Conservation (phyloP, 768 basidiomycete species). For the Russula olivacea region DNA sequence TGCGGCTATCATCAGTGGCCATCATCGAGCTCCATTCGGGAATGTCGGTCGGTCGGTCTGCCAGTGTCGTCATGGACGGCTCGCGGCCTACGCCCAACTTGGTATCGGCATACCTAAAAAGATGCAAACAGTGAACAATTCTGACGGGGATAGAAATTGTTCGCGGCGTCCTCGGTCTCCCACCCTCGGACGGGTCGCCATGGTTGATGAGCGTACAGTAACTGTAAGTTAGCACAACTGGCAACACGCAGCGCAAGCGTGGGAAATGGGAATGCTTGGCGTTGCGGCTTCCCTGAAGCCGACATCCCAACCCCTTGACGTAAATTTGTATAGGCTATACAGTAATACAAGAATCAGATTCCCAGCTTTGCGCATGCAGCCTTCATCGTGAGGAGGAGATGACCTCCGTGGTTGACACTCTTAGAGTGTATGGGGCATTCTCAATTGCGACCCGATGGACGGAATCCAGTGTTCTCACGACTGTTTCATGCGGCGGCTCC, state of each 20-base stretch:
- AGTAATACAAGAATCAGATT: neutral
- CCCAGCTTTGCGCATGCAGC: neutral
- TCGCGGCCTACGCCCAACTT: neutral
- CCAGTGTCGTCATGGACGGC: slow-evolving; percentile 5
- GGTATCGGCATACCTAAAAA: neutral
- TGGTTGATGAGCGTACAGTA: neutral
- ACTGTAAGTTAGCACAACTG: too few relatives aligned
- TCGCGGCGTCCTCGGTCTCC: neutral
- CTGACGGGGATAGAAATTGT: neutral
- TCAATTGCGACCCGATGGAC: too few relatives aligned
- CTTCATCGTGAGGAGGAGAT: neutral
- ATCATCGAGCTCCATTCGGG: neutral
- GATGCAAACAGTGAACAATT: neutral
- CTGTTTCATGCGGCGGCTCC: too few relatives aligned
- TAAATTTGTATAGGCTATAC: neutral
- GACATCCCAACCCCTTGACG: too few relatives aligned
- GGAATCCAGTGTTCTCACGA: too few relatives aligned
- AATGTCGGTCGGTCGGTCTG: neutral
- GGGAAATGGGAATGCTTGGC: neutral
- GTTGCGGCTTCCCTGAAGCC: neutral
- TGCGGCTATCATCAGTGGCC: neutral
- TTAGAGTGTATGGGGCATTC: too few relatives aligned
- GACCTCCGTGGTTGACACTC: too few relatives aligned
- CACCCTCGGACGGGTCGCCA: neutral
- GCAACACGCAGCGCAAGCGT: neutral